Evolutionary conservation across 768 basidiomycete species (phyloP).

Genomic region (Clathrus columnatus): DNA sequence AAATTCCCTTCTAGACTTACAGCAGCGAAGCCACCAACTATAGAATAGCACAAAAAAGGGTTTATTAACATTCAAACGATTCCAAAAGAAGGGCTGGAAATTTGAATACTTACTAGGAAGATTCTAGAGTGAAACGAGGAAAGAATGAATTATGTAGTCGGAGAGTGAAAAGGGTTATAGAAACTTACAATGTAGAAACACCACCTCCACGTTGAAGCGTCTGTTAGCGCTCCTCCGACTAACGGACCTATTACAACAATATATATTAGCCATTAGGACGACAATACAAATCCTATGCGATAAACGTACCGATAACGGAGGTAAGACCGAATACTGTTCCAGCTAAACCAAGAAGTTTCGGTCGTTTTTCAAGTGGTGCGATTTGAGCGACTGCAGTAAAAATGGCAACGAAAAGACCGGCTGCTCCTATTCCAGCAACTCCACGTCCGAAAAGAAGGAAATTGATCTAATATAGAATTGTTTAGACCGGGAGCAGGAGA

Average conservation of each 20-base stretch:
- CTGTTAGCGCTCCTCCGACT: constrained; percentile 4
- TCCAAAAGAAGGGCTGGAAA: too few relatives aligned
- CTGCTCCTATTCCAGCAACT: constrained; percentile 2
- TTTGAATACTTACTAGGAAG: constrained; percentile 4
- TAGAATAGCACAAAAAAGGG: not conserved
- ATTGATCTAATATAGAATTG: not conserved
- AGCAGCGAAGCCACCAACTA: constrained; percentile 8
- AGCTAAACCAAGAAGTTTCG: constrained; percentile 31
- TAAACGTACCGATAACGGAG: constrained; percentile 19
- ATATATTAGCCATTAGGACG: constrained; percentile 21
- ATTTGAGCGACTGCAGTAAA: constrained; percentile 20
- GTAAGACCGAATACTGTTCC: constrained; percentile 29
- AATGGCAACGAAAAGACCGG: constrained; percentile 18
- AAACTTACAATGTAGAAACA: constrained; percentile 20
- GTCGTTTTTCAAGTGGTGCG: constrained; percentile 22
- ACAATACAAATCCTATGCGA: constrained; percentile 17
- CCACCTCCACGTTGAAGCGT: constrained; percentile 28
- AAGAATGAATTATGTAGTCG: not conserved
- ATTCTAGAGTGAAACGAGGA: constrained; percentile 17
- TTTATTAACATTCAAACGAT: too few relatives aligned
- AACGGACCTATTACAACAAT: constrained; percentile 14
- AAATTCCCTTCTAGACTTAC: not conserved
- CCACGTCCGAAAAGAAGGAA: constrained; percentile 13
- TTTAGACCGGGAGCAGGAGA: too few relatives aligned
- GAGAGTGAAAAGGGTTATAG: not conserved